These are phyloP conservation scores for Davidsoniella neocaledoniae DNA, from an alignment of 2,329 filamentous ascomycete genomes.

Conservation along the genomic window DNA sequence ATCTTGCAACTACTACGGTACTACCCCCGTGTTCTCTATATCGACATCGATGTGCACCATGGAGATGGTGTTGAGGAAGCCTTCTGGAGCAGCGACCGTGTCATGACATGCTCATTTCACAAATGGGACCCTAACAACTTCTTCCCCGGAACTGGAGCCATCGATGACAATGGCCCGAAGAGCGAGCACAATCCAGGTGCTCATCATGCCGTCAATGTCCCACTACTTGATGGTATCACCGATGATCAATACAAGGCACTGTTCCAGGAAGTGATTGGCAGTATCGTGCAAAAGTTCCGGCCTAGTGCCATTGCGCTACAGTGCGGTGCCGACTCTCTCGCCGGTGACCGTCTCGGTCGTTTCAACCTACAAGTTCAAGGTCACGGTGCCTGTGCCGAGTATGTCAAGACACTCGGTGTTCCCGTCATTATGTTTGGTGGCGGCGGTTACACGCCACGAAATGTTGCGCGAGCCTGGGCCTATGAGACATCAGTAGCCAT, in stretches of 20 bases:
- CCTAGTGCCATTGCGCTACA: slow-evolving; percentile 85
- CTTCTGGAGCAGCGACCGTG: slow-evolving; percentile 75
- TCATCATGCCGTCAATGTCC: slow-evolving; percentile 81
- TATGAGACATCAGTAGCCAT: slow-evolving; percentile 90
- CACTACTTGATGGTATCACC: slow-evolving; percentile 77
- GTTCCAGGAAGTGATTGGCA: slow-evolving; percentile 65
- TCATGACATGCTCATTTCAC: slow-evolving; percentile 90
- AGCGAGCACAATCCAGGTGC: slow-evolving; percentile 74
- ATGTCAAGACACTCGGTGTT: slow-evolving; percentile 63
- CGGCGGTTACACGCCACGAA: slow-evolving; percentile 89
- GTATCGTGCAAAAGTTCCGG: slow-evolving; percentile 67
- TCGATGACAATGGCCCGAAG: slow-evolving; percentile 69
- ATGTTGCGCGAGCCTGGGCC: slow-evolving; percentile 91
- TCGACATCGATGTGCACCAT: slow-evolving; percentile 87
- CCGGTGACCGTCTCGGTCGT: slow-evolving; percentile 79
- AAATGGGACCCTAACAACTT: slow-evolving; percentile 77
- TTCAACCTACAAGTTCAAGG: slow-evolving; percentile 96
- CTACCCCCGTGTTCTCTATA: slow-evolving; percentile 76
- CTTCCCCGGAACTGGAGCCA: slow-evolving; percentile 80
- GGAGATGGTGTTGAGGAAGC: slow-evolving; percentile 84
- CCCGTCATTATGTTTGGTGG: slow-evolving; percentile 86
- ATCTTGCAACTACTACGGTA: slow-evolving; percentile 75
- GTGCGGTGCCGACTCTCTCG: slow-evolving; percentile 87
- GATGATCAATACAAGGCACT: slow-evolving; percentile 77
- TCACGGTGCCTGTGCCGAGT: slow-evolving; percentile 80